Conservation (phyloP, 31 red algal species). For the Bonnemaisonia californica region DNA sequence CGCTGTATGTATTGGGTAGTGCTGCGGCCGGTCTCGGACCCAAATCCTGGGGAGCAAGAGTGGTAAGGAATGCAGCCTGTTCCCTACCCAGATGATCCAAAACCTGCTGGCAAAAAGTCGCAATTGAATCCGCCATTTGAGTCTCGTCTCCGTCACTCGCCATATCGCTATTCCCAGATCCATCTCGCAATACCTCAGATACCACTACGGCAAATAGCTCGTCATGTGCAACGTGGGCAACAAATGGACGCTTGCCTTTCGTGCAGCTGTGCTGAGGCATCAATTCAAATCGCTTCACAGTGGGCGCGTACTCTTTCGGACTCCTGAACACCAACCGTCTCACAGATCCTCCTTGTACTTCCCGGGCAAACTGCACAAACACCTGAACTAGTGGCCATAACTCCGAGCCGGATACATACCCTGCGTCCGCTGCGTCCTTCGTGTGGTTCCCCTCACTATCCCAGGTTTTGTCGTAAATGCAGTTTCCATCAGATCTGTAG, state of each 20-base stretch:
- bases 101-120: constrained; percentile 50
- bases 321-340: constrained; percentile 51
- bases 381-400: constrained; percentile 60
- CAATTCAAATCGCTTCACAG: constrained; percentile 23
- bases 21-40: neutral
- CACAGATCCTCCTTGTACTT: constrained; percentile 53
- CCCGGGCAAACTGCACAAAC: constrained; percentile 50
- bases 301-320: constrained; percentile 40
- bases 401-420: constrained; percentile 12
- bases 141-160: neutral
- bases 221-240: constrained; percentile 45
- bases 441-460: neutral
- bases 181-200: constrained; percentile 19
- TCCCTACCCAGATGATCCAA: constrained; percentile 29
- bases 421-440: neutral
- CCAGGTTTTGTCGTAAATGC: constrained; percentile 43
- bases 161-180: neutral
- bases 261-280: neutral
- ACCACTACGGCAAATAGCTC: constrained; percentile 54
- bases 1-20: neutral
- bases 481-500: constrained; percentile 35
- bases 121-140: constrained; percentile 1
- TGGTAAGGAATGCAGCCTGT: constrained; percentile 40
- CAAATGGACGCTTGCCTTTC: constrained; percentile 9
- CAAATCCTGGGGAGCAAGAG: neutral